phyloP scores from a whole-genome alignment of 345 rosid species.

The Ceriops tagal region DNA sequence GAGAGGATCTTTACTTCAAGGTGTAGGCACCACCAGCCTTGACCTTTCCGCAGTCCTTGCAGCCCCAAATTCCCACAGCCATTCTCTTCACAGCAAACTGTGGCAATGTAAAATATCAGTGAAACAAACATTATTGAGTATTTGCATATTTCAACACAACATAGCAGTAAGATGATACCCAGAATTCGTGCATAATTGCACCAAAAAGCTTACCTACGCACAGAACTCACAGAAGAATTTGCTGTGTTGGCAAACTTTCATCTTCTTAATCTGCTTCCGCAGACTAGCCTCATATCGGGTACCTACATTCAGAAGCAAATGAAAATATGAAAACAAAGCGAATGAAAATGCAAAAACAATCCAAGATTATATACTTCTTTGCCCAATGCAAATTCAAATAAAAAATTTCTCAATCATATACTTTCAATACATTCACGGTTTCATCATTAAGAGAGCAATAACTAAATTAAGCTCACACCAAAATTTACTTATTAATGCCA shows the following conservation, averaged over 20 bases:
- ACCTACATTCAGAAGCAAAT: conserved; percentile 8
- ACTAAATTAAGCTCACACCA: no score
- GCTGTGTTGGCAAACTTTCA: conserved; percentile 35
- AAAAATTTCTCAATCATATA: no score
- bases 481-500: no score
- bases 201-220: conserved; percentile 22
- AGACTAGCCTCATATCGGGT: conserved; percentile 38
- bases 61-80: conserved; percentile 39
- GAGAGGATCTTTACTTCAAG: conserved; percentile 14
- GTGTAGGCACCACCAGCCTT: conserved; percentile 38
- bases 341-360: neutral
- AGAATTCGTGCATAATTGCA: no score
- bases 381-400: no score
- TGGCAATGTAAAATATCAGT: neutral
- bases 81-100: conserved; percentile 37
- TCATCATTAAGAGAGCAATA: no score
- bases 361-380: no score
- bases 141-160: no score
- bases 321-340: neutral
- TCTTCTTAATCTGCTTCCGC: conserved; percentile 37
- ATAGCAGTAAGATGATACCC: no score
- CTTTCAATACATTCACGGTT: no score
- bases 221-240: conserved; percentile 37
- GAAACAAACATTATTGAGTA: neutral
- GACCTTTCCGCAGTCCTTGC: conserved; percentile 35